Evolutionary conservation across 2,329 filamentous ascomycete genomes (phyloP).

Genomic region (Tolypocladium album): DNA sequence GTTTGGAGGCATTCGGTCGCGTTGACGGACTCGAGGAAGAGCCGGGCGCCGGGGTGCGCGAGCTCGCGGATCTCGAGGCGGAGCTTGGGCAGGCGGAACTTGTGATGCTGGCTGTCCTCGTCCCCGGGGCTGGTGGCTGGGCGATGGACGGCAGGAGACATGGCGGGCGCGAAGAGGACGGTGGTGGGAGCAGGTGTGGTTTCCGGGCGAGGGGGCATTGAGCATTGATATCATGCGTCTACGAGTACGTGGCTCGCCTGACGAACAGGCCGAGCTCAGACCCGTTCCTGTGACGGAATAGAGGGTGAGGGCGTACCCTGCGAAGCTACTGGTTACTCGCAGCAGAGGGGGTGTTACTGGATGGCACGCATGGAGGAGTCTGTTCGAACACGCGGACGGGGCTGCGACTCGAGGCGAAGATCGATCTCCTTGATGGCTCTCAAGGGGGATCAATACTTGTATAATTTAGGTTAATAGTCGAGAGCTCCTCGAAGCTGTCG

Average conservation of each 20-base stretch:
- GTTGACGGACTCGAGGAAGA: constrained; percentile 59
- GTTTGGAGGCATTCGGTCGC: constrained; percentile 48
- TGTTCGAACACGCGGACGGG: background rate
- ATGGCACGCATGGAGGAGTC: background rate
- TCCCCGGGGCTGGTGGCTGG: background rate
- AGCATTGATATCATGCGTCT: background rate
- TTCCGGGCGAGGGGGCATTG: background rate
- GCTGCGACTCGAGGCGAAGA: background rate
- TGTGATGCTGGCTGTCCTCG: background rate
- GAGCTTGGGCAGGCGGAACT: constrained; percentile 41
- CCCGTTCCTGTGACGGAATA: background rate
- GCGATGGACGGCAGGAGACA: constrained; percentile 14
- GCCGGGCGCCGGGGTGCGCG: constrained; percentile 44
- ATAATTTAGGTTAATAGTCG: background rate
- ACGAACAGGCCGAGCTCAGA: background rate
- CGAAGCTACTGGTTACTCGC: no score
- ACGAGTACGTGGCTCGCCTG: background rate
- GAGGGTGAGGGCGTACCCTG: background rate
- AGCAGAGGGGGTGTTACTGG: background rate
- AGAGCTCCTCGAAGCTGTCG: background rate
- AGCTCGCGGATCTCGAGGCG: constrained; percentile 50
- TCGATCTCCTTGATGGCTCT: background rate
- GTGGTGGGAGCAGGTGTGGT: constrained; percentile 15
- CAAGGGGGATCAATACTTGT: no score
- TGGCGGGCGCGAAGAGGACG: constrained; percentile 10